Conservation (phyloP, 106 monocot genomes). For the Phalaenopsis equestris region DNA sequence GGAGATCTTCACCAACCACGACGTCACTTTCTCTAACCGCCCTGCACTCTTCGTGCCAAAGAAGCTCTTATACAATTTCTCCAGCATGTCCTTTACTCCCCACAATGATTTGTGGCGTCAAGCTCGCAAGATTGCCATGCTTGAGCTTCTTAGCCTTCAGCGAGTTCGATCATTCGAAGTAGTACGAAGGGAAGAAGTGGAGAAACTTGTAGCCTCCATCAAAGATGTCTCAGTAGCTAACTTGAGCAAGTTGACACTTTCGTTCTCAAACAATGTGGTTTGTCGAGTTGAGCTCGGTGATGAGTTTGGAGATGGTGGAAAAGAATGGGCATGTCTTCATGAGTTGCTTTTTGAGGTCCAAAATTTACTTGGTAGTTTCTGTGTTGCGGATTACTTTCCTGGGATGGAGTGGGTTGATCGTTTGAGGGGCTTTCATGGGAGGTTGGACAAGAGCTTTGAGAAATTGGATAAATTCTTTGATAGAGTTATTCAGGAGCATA, state of each 20-base stretch:
- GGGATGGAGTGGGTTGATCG: conserved; percentile 12
- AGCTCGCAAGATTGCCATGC: neutral
- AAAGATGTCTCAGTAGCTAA: neutral
- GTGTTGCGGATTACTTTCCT: conserved; percentile 19
- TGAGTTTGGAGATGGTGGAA: neutral
- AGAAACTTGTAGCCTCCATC: neutral
- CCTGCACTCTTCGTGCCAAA: neutral
- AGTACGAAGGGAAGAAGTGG: neutral
- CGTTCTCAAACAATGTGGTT: neutral
- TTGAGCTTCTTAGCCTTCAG: neutral
- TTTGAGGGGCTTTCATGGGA: conserved; percentile 10
- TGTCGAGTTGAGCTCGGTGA: neutral
- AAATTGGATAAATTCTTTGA: conserved; percentile 13
- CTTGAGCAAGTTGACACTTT: neutral
- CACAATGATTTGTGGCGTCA: neutral
- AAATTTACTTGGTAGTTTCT: conserved; percentile 13
- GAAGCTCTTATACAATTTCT: neutral
- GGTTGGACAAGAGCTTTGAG: conserved; percentile 12
- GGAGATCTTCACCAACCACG: neutral
- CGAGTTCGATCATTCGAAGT: neutral
- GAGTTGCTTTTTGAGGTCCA: conserved; percentile 6
- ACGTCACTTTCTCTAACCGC: neutral
- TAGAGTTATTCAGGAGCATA: conserved; percentile 14
- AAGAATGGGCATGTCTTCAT: neutral
- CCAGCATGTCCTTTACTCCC: neutral